Evolutionary conservation across 2,329 filamentous ascomycete genomes (phyloP).

Genomic region (Tolypocladium tundrense): DNA sequence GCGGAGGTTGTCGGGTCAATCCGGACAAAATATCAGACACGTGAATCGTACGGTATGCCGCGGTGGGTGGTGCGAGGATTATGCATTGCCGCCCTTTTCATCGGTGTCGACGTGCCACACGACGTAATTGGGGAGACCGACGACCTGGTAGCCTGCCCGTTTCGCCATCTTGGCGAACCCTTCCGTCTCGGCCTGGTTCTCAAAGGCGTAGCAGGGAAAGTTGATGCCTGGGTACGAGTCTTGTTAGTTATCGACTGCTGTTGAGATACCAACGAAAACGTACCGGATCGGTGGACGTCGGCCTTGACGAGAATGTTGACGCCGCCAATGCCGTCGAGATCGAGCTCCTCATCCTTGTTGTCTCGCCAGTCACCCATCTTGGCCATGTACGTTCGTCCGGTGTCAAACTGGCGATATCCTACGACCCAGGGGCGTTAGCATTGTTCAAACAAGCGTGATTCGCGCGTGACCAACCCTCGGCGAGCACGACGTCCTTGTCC

Average conservation of each 20-base stretch:
- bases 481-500: slow-evolving; percentile 72
- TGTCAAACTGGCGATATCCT: slow-evolving; percentile 92
- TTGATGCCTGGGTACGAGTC: slow-evolving; percentile 62
- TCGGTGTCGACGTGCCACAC: slow-evolving; percentile 98
- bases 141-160: slow-evolving; percentile 83
- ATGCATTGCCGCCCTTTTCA: slow-evolving; percentile 78
- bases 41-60: slow-evolving; percentile 7
- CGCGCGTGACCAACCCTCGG: slow-evolving; percentile 56
- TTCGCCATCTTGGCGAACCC: slow-evolving; percentile 99
- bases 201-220: slow-evolving; percentile 92
- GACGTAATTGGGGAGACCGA: slow-evolving; percentile 91
- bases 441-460: not conserved
- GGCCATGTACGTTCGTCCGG: slow-evolving; percentile 82
- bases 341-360: slow-evolving; percentile 84
- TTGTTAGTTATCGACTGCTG: not conserved
- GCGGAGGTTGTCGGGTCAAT: slow-evolving; percentile 8
- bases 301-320: slow-evolving; percentile 98
- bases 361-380: slow-evolving; percentile 85
- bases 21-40: slow-evolving; percentile 12
- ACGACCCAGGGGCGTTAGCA: slow-evolving; percentile 10
- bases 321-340: slow-evolving; percentile 90
- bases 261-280: slow-evolving; percentile 12
- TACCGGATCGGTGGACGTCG: slow-evolving; percentile 90
- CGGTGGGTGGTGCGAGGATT: slow-evolving; percentile 6
- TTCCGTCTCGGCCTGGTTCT: slow-evolving; percentile 98